These are phyloP conservation scores for Calendula officinalis DNA, from an alignment of 129 eudicot genomes.

Conservation along the genomic window DNA sequence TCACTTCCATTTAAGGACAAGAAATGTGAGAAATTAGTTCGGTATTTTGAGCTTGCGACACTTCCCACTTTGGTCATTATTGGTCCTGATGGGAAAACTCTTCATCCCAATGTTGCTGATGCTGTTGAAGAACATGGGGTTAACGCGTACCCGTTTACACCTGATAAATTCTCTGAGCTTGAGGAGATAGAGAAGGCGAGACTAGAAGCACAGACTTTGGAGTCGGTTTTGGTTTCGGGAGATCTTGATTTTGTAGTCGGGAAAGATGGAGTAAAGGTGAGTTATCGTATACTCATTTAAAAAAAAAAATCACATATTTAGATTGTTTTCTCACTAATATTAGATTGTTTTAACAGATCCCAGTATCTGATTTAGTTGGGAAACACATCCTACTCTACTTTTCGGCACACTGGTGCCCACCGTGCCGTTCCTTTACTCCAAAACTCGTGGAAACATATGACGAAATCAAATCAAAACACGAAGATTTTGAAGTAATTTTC, in stretches of 20 bases:
- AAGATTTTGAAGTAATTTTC: slow-evolving; percentile 63
- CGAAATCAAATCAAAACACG: slow-evolving; percentile 49
- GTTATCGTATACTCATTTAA: slow-evolving; percentile 6
- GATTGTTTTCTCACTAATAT: not conserved
- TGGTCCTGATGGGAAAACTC: slow-evolving; percentile 83
- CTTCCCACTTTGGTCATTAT: slow-evolving; percentile 67
- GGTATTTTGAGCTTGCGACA: slow-evolving; percentile 57
- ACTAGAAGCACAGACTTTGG: slow-evolving; percentile 75
- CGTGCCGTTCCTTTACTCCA: slow-evolving; percentile 82
- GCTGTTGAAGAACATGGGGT: slow-evolving; percentile 74
- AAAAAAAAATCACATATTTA: not conserved
- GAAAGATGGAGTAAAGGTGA: slow-evolving; percentile 61
- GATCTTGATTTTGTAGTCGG: slow-evolving; percentile 61
- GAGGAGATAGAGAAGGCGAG: slow-evolving; percentile 62
- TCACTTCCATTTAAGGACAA: slow-evolving; percentile 73
- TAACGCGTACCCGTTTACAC: slow-evolving; percentile 79
- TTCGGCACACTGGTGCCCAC: slow-evolving; percentile 93
- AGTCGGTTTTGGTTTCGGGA: slow-evolving; percentile 64
- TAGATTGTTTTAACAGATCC: slow-evolving; percentile 42
- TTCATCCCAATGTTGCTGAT: slow-evolving; percentile 65
- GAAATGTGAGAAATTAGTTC: slow-evolving; percentile 47
- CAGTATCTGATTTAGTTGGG: slow-evolving; percentile 72
- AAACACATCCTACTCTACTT: slow-evolving; percentile 64
- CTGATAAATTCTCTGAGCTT: slow-evolving; percentile 67
- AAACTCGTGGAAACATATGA: slow-evolving; percentile 64